Evolutionary conservation across 768 basidiomycete genomes (phyloP).

Genomic region (Macrolepiota fuliginosa): DNA sequence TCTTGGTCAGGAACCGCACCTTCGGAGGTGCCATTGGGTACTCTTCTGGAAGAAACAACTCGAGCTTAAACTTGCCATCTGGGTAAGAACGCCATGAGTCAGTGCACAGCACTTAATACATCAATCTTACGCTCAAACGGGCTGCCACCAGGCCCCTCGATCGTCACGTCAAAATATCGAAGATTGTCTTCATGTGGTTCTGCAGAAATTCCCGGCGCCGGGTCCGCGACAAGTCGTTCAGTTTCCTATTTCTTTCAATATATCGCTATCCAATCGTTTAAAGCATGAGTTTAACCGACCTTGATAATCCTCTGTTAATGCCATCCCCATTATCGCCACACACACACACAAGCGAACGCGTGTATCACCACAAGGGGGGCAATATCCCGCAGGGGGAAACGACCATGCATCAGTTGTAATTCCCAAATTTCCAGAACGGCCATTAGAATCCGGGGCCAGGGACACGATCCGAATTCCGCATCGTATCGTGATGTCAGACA

Average conservation of each 20-base stretch:
- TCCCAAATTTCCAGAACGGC: neutral
- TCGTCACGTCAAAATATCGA: constrained; percentile 97
- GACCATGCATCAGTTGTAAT: neutral
- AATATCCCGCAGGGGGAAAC: neutral
- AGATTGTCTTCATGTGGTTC: constrained; percentile 95
- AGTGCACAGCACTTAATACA: neutral
- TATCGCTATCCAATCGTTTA: neutral
- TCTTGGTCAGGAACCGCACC: constrained; percentile 96
- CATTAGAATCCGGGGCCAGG: neutral
- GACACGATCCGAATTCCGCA: neutral
- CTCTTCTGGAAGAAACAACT: constrained; percentile 97
- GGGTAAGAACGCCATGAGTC: constrained; percentile 5
- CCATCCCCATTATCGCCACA: neutral
- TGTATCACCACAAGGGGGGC: neutral
- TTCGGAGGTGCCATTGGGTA: constrained; percentile 99
- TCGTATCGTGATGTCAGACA: neutral
- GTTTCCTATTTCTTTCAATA: constrained; percentile 68
- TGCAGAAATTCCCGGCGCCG: constrained; percentile 96
- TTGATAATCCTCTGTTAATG: constrained; percentile 39
- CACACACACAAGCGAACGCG: neutral
- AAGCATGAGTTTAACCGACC: constrained; percentile 25
- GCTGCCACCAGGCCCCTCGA: constrained; percentile 91
- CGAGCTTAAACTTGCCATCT: constrained; percentile 95
- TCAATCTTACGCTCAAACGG: constrained; percentile 73
- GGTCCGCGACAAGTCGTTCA: constrained; percentile 92